Percentiles rank a stretch among this genome's conserved stretches.
Evolutionary conservation across 768 basidiomycete genomes (phyloP).

Genomic region (Mycena crocata): DNA sequence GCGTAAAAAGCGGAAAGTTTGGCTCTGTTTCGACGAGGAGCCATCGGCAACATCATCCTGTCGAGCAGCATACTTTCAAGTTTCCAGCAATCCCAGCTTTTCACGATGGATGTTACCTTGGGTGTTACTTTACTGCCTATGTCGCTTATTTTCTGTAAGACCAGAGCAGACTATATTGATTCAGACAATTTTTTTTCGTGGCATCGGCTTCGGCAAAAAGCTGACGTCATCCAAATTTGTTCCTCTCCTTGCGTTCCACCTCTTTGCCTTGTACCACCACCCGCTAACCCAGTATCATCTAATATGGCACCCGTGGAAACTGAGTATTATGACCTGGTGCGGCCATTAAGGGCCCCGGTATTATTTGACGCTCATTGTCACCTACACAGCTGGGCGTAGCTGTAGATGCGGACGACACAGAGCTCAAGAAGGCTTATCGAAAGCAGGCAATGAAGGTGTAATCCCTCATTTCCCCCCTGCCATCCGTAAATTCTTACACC

Average conservation of each 20-base stretch:
- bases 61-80: too few relatives aligned
- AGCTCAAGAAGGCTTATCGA: constrained; percentile 94
- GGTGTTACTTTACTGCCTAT: too few relatives aligned
- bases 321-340: constrained; percentile 88
- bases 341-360: constrained; percentile 35
- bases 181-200: too few relatives aligned
- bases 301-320: constrained; percentile 90
- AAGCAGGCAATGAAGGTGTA: constrained; percentile 93
- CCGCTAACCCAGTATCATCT: constrained; percentile 14
- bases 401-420: constrained; percentile 80
- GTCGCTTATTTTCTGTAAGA: too few relatives aligned
- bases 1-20: too few relatives aligned
- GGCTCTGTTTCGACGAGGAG: too few relatives aligned
- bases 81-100: too few relatives aligned
- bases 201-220: too few relatives aligned
- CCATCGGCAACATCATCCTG: too few relatives aligned
- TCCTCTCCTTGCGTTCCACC: neutral
- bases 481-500: constrained; percentile 5
- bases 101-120: too few relatives aligned
- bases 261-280: constrained; percentile 4
- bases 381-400: constrained; percentile 74
- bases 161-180: too few relatives aligned
- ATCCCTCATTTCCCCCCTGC: constrained; percentile 23
- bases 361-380: constrained; percentile 5
- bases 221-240: neutral